Evolutionary conservation across 208 protist species (phyloP).

Genomic region (Trypanosoma theileri): DNA sequence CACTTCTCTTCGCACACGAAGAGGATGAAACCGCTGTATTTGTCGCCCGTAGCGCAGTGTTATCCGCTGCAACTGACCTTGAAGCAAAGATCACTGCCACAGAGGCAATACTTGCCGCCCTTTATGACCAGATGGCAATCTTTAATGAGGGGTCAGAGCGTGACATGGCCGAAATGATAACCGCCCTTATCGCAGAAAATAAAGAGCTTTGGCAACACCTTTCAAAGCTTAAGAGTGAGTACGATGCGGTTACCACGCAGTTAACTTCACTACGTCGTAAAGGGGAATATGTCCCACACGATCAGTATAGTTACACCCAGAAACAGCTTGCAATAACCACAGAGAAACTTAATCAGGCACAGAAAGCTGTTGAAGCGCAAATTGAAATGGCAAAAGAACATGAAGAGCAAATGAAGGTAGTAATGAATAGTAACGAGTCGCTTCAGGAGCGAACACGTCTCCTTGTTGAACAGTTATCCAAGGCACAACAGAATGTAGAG

Average conservation of each 20-base stretch:
- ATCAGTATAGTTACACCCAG: constrained; percentile 61
- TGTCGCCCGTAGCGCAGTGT: constrained; percentile 65
- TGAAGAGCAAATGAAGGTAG: constrained; percentile 52
- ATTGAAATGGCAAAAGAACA: constrained; percentile 48
- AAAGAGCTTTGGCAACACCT: constrained; percentile 73
- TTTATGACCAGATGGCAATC: constrained; percentile 34
- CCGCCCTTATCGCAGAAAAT: constrained; percentile 66
- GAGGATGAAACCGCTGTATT: constrained; percentile 65
- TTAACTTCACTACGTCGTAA: constrained; percentile 32
- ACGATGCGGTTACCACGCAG: constrained; percentile 48
- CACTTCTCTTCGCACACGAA: constrained; percentile 39
- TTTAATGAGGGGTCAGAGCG: constrained; percentile 46
- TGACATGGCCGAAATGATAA: constrained; percentile 52
- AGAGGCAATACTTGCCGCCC: constrained; percentile 41
- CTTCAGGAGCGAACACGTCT: constrained; percentile 42
- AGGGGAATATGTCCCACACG: constrained; percentile 40
- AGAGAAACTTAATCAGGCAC: constrained; percentile 57
- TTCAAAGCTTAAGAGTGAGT: constrained; percentile 50
- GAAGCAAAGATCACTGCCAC: constrained; percentile 52
- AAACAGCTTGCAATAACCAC: constrained; percentile 55
- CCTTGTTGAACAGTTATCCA: constrained; percentile 20
- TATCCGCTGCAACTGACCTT: constrained; percentile 64
- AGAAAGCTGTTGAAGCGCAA: constrained; percentile 59
- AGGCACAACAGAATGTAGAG: constrained; percentile 11
- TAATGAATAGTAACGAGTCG: constrained; percentile 44